phyloP scores from a whole-genome alignment of 139 green algal species.

The Chlorella sp. region DNA sequence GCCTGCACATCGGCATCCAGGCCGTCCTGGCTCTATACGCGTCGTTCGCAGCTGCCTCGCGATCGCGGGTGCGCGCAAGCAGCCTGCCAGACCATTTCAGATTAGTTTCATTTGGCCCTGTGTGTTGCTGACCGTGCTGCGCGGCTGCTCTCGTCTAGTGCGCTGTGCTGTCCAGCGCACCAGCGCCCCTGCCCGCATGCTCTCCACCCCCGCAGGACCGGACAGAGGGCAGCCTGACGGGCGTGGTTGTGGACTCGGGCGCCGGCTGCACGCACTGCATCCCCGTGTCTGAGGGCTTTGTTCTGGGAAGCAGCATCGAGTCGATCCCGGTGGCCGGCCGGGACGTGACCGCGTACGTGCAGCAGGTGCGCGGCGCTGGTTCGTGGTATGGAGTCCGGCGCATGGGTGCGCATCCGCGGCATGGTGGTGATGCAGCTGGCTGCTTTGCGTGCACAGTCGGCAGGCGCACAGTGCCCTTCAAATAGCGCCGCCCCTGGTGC shows the following conservation, averaged over 20 bases:
- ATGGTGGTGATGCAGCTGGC: neutral
- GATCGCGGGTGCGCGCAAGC: conserved; percentile 8
- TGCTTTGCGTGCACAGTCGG: neutral
- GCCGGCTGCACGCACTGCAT: conserved; percentile 81
- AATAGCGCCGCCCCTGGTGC: neutral
- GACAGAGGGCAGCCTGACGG: too few relatives aligned
- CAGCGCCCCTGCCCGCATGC: too few relatives aligned
- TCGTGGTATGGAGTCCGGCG: too few relatives aligned
- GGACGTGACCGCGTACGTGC: conserved; percentile 56
- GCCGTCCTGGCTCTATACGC: conserved; percentile 63
- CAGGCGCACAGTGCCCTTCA: neutral
- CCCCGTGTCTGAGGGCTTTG: conserved; percentile 80
- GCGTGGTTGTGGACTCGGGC: conserved; percentile 76
- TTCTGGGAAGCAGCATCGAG: conserved; percentile 63
- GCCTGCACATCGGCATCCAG: conserved; percentile 77
- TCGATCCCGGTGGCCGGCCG: conserved; percentile 73
- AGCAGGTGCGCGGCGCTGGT: too few relatives aligned
- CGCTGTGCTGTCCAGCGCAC: too few relatives aligned
- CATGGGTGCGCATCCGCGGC: neutral
- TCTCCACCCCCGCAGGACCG: too few relatives aligned
- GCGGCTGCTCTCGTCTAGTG: neutral
- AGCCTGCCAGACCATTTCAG: too few relatives aligned
- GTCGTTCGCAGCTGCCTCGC: conserved; percentile 34
- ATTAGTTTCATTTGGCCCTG: too few relatives aligned
- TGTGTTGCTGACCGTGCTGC: too few relatives aligned